Base-by-base conservation (phyloP, 2,329 filamentous ascomycete genomes). In the Gnomoniopsis smithogilvyi region DNA sequence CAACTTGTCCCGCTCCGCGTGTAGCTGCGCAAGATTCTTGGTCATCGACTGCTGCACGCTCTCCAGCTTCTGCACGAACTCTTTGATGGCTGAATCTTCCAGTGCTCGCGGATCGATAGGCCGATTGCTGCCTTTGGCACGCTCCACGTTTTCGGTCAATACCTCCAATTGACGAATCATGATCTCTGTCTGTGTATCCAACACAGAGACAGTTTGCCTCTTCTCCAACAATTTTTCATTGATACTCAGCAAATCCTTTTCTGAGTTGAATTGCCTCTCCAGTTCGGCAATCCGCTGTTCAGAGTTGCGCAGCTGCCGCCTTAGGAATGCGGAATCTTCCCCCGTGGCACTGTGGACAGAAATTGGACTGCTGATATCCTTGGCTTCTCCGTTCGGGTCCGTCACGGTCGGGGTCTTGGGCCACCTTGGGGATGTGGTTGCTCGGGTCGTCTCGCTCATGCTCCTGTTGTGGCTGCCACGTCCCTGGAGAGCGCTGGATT, bases 101-200 rank as follows among this genome's bases (percentile, higher is more conserved):
- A 98, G 79, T 66, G 91, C 88, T 17, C 85, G 84, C 33, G 94
- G 80, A 67, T 98, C 91, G 61, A 98, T 79, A 6, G 91, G 87
- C 56, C 89, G 86, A 68, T 90, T 90, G 50, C 84, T 90, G 64
- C 91, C 88, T 75, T 96, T 97, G 56, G 92, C 92, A 54, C 85
- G 86, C 70, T 94, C 90, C 21, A 97, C 86, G 70, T 95, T 94
- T 49, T 93, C 91, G 3, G 92, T 93, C 67, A 97, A 83, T 41
- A 94, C 89, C 69, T 96, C 92, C 19, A 98, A 80, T 72, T 98
- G 92, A 45, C 91, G 89, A 67, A 98, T 91, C 75, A 96, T 94
- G 72, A 98, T 93, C 74, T 98, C 94, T 53, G 92, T 92, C 74
- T 97, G 92, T 0, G 93, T 94, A 71, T 98, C 94, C 54, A 98